Evolutionary conservation across 345 rosid genomes (phyloP), one percentile per base, ranked within the genome.

Genomic region (Eucalyptus sp.): DNA sequence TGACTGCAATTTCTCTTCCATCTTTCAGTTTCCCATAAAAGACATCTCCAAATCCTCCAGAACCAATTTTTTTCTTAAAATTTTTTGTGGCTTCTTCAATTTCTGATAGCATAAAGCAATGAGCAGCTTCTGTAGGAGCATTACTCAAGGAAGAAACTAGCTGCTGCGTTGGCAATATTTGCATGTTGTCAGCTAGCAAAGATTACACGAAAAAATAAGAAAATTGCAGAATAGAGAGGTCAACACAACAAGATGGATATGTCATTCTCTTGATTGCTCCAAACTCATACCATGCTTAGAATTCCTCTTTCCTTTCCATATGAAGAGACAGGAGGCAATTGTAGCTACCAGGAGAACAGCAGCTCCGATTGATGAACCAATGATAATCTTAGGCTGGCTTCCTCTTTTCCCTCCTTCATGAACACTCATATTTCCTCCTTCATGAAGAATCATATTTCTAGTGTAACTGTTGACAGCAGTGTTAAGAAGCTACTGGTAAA

Each of bases 1-100:
- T 98, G 1, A 98, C 99, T 0, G 99, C 99, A 88, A 98, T 98
- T 95, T 98, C 99, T 91, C 92, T 96, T 88, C 96, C 99, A 88
- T 97, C 97, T 87, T 91, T 93, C 91, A 96, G 76, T 94, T 93
- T 95, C 89, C 99, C 99, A 46, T 97, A 96, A 92, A 93, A 96
- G 12, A 98, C 99, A 10, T 94, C 94, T 87, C 99, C 99, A 91
- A 98, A 98, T 88, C 99, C 99, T 83, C 99, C 99, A 0, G 99
- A 97, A 33, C 99, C 99, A 64, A 98, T 95, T 93, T 95, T 98
- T 95, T 91, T 96, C 94, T 95, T 99, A 27, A 97, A 92, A 5
- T 90, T 91, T 12, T 89, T 95, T 6, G 99, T 98, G 84, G 98
- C 98, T 86, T 94, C 97, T 91, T 95, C 94, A 14, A 98, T 96